Conservation (phyloP, 495 filamentous ascomycete genomes). For the Rusavskia elegans region DNA sequence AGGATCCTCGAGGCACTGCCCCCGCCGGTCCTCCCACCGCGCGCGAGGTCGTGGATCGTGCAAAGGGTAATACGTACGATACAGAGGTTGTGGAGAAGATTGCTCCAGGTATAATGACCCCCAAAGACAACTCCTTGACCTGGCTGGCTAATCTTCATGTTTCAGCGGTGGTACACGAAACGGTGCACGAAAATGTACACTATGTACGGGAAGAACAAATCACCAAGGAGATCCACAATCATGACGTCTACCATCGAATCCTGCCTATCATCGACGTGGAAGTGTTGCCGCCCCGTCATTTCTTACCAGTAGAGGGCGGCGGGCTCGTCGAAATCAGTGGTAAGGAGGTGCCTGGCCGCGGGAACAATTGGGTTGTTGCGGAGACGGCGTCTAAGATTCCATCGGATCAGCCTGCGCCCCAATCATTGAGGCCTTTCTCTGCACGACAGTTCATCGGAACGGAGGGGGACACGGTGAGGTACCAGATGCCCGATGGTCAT, state of each 20-base stretch:
- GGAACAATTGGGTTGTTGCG: slow-evolving; percentile 17
- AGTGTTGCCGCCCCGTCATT: slow-evolving; percentile 20
- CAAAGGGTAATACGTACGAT: slow-evolving; percentile 10
- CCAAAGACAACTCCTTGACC: neutral
- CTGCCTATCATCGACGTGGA: slow-evolving; percentile 36
- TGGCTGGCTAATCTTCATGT: neutral
- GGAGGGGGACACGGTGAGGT: slow-evolving; percentile 14
- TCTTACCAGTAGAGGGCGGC: slow-evolving; percentile 17
- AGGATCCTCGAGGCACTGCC: neutral
- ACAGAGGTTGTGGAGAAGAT: slow-evolving; percentile 14
- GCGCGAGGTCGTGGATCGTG: slow-evolving; percentile 9
- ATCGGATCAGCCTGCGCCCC: slow-evolving; percentile 25
- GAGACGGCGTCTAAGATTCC: slow-evolving; percentile 20
- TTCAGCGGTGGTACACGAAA: slow-evolving; percentile 39
- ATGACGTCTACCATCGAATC: slow-evolving; percentile 36
- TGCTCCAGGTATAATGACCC: slow-evolving; percentile 14
- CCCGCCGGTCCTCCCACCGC: slow-evolving; percentile 1
- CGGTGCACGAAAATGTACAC: slow-evolving; percentile 26
- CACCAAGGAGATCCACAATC: slow-evolving; percentile 37
- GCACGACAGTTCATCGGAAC: slow-evolving; percentile 10
- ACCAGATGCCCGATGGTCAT: slow-evolving; percentile 19
- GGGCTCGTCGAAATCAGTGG: slow-evolving; percentile 15
- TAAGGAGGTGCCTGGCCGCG: slow-evolving; percentile 15
- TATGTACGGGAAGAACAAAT: slow-evolving; percentile 33
- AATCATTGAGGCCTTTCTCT: slow-evolving; percentile 4